Conservation (phyloP, 1,139 yeast genomes). For the Saccharomyces pastorianus region DNA sequence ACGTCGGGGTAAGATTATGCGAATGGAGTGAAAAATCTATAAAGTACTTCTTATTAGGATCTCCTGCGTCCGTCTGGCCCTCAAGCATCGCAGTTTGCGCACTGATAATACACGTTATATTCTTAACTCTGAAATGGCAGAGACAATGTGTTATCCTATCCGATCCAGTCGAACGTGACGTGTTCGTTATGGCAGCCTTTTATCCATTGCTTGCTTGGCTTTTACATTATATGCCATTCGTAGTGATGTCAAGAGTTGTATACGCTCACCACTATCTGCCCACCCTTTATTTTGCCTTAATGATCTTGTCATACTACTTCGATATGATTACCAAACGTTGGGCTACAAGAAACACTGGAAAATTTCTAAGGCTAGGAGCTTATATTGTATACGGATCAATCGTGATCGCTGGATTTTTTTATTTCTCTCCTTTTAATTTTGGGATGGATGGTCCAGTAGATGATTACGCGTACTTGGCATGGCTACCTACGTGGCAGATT, state of each 20-base stretch:
- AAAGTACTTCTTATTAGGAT: slow-evolving; percentile 85
- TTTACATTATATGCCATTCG: slow-evolving; percentile 83
- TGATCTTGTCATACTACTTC: slow-evolving; percentile 68
- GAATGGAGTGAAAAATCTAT: slow-evolving; percentile 80
- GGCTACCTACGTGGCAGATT: slow-evolving; percentile 71
- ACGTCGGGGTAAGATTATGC: slow-evolving; percentile 90
- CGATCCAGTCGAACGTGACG: slow-evolving; percentile 33
- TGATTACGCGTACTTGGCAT: slow-evolving; percentile 63
- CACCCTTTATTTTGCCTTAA: slow-evolving; percentile 89
- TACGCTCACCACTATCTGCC: slow-evolving; percentile 97
- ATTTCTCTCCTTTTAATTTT: slow-evolving; percentile 70
- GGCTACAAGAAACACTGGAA: slow-evolving; percentile 29
- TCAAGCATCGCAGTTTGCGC: slow-evolving; percentile 62
- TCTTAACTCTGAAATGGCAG: slow-evolving; percentile 80
- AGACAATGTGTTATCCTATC: slow-evolving; percentile 73
- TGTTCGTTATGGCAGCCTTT: slow-evolving; percentile 71
- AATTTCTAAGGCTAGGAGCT: slow-evolving; percentile 31
- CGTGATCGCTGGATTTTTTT: slow-evolving; percentile 61
- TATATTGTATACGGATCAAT: slow-evolving; percentile 42
- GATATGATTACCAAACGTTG: slow-evolving; percentile 50
- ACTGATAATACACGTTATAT: slow-evolving; percentile 51
- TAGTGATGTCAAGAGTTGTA: slow-evolving; percentile 94
- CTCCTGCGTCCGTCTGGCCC: slow-evolving; percentile 92
- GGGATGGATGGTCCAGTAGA: slow-evolving; percentile 83
- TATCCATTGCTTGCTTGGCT: slow-evolving; percentile 94